Conservation (phyloP, 2,329 filamentous ascomycete genomes). For the Lachnellula hyalina region DNA sequence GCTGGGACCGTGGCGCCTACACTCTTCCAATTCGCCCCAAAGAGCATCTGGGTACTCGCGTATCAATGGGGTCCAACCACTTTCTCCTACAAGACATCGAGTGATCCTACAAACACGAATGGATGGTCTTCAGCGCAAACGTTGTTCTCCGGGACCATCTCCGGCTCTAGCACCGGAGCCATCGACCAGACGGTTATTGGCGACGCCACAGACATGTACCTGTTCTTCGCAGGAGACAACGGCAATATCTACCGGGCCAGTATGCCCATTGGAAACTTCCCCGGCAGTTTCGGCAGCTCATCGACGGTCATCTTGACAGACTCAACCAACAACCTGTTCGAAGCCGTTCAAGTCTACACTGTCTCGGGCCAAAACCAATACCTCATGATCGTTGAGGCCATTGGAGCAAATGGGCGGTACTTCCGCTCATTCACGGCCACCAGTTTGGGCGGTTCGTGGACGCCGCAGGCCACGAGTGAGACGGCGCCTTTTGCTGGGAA, state of each 20-base stretch:
- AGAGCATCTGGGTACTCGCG: conserved; percentile 58
- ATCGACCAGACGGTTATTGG: conserved; percentile 63
- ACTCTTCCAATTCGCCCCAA: conserved; percentile 58
- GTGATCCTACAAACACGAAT: conserved; percentile 50
- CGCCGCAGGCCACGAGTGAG: conserved; percentile 50
- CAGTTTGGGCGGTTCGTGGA: conserved; percentile 53
- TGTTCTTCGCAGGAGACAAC: conserved; percentile 65
- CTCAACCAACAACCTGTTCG: conserved; percentile 53
- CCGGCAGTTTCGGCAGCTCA: conserved; percentile 50
- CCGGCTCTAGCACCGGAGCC: conserved; percentile 44
- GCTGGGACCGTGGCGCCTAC: conserved; percentile 50
- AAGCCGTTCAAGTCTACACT: conserved; percentile 63
- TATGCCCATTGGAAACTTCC: conserved; percentile 60
- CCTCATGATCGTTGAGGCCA: conserved; percentile 63
- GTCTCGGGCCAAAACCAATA: conserved; percentile 49
- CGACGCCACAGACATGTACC: conserved; percentile 56
- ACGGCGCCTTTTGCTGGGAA: conserved; percentile 60
- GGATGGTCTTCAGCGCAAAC: conserved; percentile 50
- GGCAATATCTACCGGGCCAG: conserved; percentile 59
- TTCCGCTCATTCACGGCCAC: conserved; percentile 63
- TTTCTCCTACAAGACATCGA: conserved; percentile 57
- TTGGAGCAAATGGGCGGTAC: conserved; percentile 52
- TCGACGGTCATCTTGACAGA: conserved; percentile 48
- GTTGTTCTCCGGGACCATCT: conserved; percentile 52
- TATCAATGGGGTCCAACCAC: conserved; percentile 57